These are phyloP conservation scores for Apiospora saccharicola DNA, from an alignment of 2,329 filamentous ascomycete species.

Conservation along the genomic window DNA sequence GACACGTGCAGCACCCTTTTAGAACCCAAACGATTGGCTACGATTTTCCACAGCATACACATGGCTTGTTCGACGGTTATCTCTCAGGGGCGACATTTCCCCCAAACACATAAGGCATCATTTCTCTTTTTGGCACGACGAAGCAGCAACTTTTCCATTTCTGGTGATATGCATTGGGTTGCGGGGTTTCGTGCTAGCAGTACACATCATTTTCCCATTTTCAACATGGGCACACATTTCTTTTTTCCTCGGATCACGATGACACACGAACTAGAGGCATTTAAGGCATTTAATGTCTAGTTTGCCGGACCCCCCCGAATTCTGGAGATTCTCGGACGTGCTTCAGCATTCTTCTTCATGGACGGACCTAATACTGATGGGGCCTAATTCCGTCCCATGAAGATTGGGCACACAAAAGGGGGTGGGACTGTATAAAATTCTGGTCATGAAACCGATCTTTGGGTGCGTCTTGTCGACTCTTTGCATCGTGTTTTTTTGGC, in stretches of 20 bases:
- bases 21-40: conserved; percentile 42
- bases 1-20: conserved; percentile 39
- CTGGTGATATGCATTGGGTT: conserved; percentile 59
- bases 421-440: conserved; percentile 22
- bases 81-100: conserved; percentile 29
- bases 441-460: conserved; percentile 21
- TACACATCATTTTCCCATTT: conserved; percentile 35
- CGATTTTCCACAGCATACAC: conserved; percentile 43
- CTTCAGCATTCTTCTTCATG: conserved; percentile 14
- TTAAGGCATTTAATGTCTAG: conserved; percentile 23
- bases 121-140: conserved; percentile 36
- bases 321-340: conserved; percentile 21
- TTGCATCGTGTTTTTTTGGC: conserved; percentile 20
- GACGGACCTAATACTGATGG: conserved; percentile 23
- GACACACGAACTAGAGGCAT: conserved; percentile 25
- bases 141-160: conserved; percentile 45
- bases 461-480: conserved; percentile 20
- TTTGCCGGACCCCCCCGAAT: conserved; percentile 22
- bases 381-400: conserved; percentile 17
- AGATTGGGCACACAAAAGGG: conserved; percentile 22
- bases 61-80: conserved; percentile 40
- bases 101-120: conserved; percentile 43
- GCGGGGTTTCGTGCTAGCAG: conserved; percentile 41
- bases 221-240: conserved; percentile 17
- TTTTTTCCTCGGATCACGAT: conserved; percentile 20